These are phyloP conservation scores for Penicillium odoratum DNA, from an alignment of 495 filamentous ascomycete species.

Conservation along the genomic window DNA sequence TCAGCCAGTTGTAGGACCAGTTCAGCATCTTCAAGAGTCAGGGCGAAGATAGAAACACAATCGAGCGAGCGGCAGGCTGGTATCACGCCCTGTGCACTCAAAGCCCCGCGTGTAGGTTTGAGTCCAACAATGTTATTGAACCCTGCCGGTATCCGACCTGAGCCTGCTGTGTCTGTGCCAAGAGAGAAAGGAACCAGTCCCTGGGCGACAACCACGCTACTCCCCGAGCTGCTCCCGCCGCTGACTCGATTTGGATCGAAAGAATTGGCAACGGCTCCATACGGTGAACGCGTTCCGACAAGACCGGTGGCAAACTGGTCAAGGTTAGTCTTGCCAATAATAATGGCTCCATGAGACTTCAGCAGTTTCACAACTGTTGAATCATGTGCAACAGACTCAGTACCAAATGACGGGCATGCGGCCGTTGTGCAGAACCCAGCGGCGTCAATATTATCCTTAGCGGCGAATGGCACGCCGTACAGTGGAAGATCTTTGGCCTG, in stretches of 20 bases:
- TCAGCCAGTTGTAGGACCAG: conserved; percentile 56
- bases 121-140: conserved; percentile 68
- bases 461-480: conserved; percentile 63
- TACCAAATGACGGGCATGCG: conserved; percentile 55
- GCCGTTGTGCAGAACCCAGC: conserved; percentile 57
- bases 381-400: conserved; percentile 43
- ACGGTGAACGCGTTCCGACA: conserved; percentile 61
- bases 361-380: conserved; percentile 20
- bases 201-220: conserved; percentile 27
- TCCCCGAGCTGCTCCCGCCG: conserved; percentile 19
- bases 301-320: conserved; percentile 69
- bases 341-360: conserved; percentile 52
- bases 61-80: conserved; percentile 50
- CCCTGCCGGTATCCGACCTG: conserved; percentile 59
- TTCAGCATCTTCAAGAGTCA: conserved; percentile 52
- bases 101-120: conserved; percentile 65
- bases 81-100: conserved; percentile 57
- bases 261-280: conserved; percentile 40
- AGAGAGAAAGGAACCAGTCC: conserved; percentile 61
- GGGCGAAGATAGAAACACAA: conserved; percentile 58
- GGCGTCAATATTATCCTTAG: conserved; percentile 66
- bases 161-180: conserved; percentile 67
- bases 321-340: conserved; percentile 67
- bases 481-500: conserved; percentile 52
- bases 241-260: conserved; percentile 11